phyloP scores from a whole-genome alignment of 805 yeast species.

The Scheffersomyces lignosus region DNA sequence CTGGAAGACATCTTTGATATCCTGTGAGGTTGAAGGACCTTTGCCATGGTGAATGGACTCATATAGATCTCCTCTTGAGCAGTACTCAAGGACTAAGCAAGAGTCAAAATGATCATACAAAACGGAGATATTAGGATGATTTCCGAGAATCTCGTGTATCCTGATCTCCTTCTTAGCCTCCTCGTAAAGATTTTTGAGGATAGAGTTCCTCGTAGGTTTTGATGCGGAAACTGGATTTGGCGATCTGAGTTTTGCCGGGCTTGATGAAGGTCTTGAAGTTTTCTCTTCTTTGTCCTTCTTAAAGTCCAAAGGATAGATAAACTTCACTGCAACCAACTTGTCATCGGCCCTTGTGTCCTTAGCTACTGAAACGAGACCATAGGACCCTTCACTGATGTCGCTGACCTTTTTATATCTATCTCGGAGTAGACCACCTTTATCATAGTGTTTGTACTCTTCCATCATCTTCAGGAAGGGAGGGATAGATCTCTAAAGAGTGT shows the following conservation, averaged over 20 bases:
- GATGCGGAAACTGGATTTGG: constrained; percentile 7
- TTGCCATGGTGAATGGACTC: constrained; percentile 68
- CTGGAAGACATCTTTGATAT: constrained; percentile 53
- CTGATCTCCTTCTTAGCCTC: constrained; percentile 71
- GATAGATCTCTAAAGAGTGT: too few relatives aligned
- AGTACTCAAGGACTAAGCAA: constrained; percentile 67
- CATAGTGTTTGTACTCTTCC: constrained; percentile 42
- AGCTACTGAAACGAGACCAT: constrained; percentile 88
- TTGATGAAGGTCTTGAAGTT: constrained; percentile 29
- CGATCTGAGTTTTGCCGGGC: constrained; percentile 35
- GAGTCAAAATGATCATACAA: constrained; percentile 53
- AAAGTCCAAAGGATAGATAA: constrained; percentile 62
- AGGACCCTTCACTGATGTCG: constrained; percentile 88
- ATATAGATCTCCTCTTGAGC: constrained; percentile 84
- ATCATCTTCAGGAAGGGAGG: constrained; percentile 16
- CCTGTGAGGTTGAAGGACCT: constrained; percentile 61
- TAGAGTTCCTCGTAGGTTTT: constrained; percentile 18
- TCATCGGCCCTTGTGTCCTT: constrained; percentile 54
- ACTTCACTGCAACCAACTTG: constrained; percentile 79
- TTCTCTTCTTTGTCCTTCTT: constrained; percentile 20
- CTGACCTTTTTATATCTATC: constrained; percentile 66
- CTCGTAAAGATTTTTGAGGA: constrained; percentile 34
- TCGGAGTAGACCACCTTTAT: constrained; percentile 49
- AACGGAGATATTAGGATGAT: constrained; percentile 45
- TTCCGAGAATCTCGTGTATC: constrained; percentile 62